Conservation (phyloP, 768 basidiomycete genomes). For the Russula earlei region DNA sequence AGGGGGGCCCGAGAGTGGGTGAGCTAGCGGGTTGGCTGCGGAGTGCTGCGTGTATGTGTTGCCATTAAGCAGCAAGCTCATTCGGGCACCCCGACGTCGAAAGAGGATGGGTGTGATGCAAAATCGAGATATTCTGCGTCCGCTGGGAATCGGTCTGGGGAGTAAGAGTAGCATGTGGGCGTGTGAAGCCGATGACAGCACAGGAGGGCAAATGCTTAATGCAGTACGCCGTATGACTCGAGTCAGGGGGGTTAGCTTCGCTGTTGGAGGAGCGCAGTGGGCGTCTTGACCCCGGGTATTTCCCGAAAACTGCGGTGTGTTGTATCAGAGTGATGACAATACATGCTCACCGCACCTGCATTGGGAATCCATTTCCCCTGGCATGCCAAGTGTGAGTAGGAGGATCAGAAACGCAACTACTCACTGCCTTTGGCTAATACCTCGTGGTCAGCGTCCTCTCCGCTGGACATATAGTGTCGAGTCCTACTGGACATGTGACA, state of each 20-base stretch:
- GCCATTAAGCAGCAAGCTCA: neutral
- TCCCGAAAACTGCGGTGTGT: neutral
- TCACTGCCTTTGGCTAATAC: neutral
- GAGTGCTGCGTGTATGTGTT: neutral
- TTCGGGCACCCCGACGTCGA: no score
- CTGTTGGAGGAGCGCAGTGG: neutral
- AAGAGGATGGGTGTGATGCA: neutral
- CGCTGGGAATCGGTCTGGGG: no score
- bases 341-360: neutral
- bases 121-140: neutral
- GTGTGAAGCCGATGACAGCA: neutral
- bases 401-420: neutral
- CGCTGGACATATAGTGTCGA: neutral
- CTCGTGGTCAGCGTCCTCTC: neutral
- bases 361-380: neutral
- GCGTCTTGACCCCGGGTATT: neutral
- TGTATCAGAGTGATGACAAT: neutral
- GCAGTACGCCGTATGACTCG: constrained; percentile 5
- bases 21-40: neutral
- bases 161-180: neutral
- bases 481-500: neutral
- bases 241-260: neutral
- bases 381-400: neutral
- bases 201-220: neutral
- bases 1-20: neutral